Base-by-base conservation (phyloP, 2,329 filamentous ascomycete species). In the Venturia effusa region DNA sequence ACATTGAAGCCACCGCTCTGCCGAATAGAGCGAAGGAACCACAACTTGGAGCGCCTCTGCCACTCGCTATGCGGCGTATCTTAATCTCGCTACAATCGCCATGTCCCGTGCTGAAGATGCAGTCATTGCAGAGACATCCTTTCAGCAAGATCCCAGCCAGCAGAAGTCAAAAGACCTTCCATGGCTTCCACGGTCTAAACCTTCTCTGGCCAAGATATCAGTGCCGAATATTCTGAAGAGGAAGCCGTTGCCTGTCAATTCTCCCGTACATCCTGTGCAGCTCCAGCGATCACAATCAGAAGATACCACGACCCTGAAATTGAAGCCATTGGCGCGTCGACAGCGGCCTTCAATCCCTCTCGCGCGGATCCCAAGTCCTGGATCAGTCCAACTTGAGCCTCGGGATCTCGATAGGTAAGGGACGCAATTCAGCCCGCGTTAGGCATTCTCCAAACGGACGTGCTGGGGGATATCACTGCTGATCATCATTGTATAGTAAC, bases 201-300 rank as follows among this genome's bases (percentile, higher is more conserved):
- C 59, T 10, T 73, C 73, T 48, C 71, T 77, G 64, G 71, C 76
- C 43, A 74, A 73, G 62, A 74, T 78, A 67, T 70, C 73, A 61
- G 71, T 77, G 61, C 73, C 74, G 66, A 67, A 70, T 75, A 48
- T 74, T 74, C 51, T 74, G 75, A 68, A 75, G 68, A 77, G 81
- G 68, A 84, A 84, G 71, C 81, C 82, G 69, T 72, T 84, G 66
- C 82, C 82, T 66, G 73, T 76, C 66, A 78, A 77, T 74, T 75
- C 76, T 66, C 79, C 80, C 61, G 77, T 80, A 67, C 72, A 80
- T 64, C 74, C 78, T 64, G 71, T 72, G 63, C 77, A 60, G 43
- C 45, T 51, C 45, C 67, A 68, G 61, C 66, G 66, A 17, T 70
- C 67, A 11, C 66, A 64, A 51, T 75, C 76, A 24, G 66, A 75